Conservation (phyloP, 208 protist species). For the Leishmania tarentolae region DNA sequence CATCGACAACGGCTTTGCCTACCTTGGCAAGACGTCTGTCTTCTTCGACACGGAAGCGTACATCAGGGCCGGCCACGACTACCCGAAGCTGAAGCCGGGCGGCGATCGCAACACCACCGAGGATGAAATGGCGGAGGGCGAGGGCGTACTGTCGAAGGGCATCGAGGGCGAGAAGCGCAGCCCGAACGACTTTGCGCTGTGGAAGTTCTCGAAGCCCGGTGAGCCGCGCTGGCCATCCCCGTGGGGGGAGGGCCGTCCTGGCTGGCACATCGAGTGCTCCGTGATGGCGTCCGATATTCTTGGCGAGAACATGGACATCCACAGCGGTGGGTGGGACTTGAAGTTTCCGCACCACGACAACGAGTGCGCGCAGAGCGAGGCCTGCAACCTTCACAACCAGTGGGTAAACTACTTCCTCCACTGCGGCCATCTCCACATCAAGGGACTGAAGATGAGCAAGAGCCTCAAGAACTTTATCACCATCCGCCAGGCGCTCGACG, state of each 20-base stretch:
- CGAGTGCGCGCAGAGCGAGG: conserved; percentile 98
- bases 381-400: conserved; percentile 78
- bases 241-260: conserved; percentile 96
- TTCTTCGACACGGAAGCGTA: conserved; percentile 97
- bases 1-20: conserved; percentile 96
- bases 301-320: conserved; percentile 96
- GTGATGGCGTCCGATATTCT: conserved; percentile 97
- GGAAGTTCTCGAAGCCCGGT: conserved; percentile 95
- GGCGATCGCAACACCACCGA: conserved; percentile 68
- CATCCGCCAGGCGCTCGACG: conserved; percentile 89
- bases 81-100: conserved; percentile 92
- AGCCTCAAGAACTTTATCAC: conserved; percentile 99
- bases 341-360: conserved; percentile 99
- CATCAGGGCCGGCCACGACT: conserved; percentile 85
- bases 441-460: conserved; percentile 99
- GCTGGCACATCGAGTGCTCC: conserved; percentile 99
- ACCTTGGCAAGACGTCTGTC: conserved; percentile 90
- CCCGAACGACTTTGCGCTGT: conserved; percentile 97
- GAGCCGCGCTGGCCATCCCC: conserved; percentile 96
- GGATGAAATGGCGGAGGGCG: conserved; percentile 93
- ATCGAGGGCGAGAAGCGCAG: conserved; percentile 88
- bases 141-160: conserved; percentile 69
- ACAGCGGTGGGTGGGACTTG: conserved; percentile 98
- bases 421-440: conserved; percentile 97
- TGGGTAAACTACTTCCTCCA: conserved; percentile 99